These are phyloP conservation scores for Sporopachydermia quercuum DNA, from an alignment of 805 yeast species.

Conservation along the genomic window DNA sequence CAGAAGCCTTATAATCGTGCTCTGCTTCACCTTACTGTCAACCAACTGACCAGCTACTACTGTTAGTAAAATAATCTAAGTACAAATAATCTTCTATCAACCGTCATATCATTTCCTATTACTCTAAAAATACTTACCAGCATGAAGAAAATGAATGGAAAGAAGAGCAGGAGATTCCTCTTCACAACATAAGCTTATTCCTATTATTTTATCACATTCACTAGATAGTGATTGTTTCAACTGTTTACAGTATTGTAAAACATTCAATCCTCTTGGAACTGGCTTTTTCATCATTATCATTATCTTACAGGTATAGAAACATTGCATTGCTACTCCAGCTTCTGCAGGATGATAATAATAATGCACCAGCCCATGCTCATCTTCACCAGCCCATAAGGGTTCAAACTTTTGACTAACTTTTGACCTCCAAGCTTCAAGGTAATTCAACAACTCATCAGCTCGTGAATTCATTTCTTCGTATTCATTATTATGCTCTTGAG, in stretches of 20 bases:
- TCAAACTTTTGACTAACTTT: slow-evolving; percentile 5
- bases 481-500: background rate
- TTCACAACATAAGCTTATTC: slow-evolving; percentile 6
- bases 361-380: slow-evolving; percentile 5
- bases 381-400: slow-evolving; percentile 5
- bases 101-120: too few relatives aligned
- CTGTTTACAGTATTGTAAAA: slow-evolving; percentile 4
- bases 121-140: too few relatives aligned
- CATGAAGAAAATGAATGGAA: slow-evolving; percentile 7
- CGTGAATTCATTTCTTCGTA: slow-evolving; percentile 1
- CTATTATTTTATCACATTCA: slow-evolving; percentile 7
- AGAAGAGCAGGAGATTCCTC: slow-evolving; percentile 7
- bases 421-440: slow-evolving; percentile 4
- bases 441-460: slow-evolving; percentile 3
- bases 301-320: slow-evolving; percentile 5
- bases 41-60: slow-evolving; percentile 6
- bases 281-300: slow-evolving; percentile 5
- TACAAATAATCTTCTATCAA: too few relatives aligned
- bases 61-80: too few relatives aligned
- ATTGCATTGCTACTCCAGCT: slow-evolving; percentile 7
- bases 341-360: slow-evolving; percentile 7
- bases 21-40: slow-evolving; percentile 6
- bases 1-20: slow-evolving; percentile 4
- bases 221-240: slow-evolving; percentile 4
- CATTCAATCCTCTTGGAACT: slow-evolving; percentile 4